Evolutionary conservation across 2,329 filamentous ascomycete genomes (phyloP), one percentile per base, ranked within the genome.

Genomic region (Aspergillus fumigatus): DNA sequence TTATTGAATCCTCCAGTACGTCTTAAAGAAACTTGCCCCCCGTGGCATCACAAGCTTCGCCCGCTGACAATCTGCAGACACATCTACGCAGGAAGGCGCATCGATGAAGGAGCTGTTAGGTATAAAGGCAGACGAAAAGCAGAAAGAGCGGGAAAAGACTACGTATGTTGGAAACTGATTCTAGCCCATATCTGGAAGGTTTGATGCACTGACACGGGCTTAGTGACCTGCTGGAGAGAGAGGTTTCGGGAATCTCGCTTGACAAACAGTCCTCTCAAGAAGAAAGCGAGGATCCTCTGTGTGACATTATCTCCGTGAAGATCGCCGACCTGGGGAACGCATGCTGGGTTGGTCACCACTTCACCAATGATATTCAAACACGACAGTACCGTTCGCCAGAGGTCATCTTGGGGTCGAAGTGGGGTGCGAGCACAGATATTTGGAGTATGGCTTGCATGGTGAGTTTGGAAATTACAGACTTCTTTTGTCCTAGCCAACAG

Each of bases 371-470:
- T 73, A 99, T 99, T 68, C 94, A 99, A 74, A 99, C 94, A 8
- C 84, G 94, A 68, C 94, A 99, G 76, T 99, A 99, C 75, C 84
- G 94, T 56, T 97, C 94, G 1, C 94, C 94, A 1, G 94, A 99
- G 76, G 94, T 99, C 55, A 97, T 99, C 59, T 80, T 99, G 21
- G 94, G 94, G 41, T 86, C 92, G 3, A 97, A 97, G 79, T 99
- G 94, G 94, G 94, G 94, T 64, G 94, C 94, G n/a, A 97, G 93
- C 72, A 97, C 94, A 1, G 94, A 99, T 75, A 90, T 97, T 7
- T 99, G 94, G 94, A 97, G 93, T 77, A 99, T 99, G 94, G 92
- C 94, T 57, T 90, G 90, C 65, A 99, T 99, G 94, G 94, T 97
- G 82, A 67, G 85, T 70, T 51, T 29, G n/a, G 50, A 54, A 35